A percentile compares a stretch with the other conserved stretches of the same genome.
Evolutionary conservation across 306 rosid genomes (phyloP).

Genomic region (Oemleria cerasiformis): DNA sequence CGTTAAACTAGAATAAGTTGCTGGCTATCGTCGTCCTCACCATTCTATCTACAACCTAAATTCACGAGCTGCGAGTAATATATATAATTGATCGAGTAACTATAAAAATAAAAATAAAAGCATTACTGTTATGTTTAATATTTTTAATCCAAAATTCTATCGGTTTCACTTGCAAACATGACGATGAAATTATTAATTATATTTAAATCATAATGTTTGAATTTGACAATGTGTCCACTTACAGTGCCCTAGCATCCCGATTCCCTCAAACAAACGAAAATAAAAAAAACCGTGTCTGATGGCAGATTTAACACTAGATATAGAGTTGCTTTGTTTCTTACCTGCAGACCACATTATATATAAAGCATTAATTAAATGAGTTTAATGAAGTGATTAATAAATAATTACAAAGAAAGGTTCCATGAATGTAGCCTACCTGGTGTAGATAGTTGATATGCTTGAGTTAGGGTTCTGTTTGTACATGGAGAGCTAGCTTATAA

Average conservation of each 20-base stretch:
- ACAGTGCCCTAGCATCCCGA: slow-evolving; percentile 54
- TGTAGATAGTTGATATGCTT: neutral
- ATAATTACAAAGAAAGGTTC: slow-evolving; percentile 11
- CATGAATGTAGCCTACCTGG: slow-evolving; percentile 11
- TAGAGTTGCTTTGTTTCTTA: slow-evolving; percentile 32
- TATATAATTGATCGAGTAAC: neutral
- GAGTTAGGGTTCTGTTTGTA: neutral
- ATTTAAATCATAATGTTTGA: slow-evolving; percentile 3
- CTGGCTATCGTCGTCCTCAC: slow-evolving; percentile 6
- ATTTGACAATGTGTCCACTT: slow-evolving; percentile 36
- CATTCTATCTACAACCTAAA: slow-evolving; percentile 32
- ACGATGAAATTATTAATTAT: neutral
- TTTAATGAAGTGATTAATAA: neutral
- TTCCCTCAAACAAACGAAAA: slow-evolving; percentile 18
- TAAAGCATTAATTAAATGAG: neutral
- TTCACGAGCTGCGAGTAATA: slow-evolving; percentile 44
- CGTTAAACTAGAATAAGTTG: slow-evolving; percentile 2
- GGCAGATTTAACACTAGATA: slow-evolving; percentile 38
- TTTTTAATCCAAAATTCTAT: slow-evolving; percentile 4
- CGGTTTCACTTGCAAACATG: slow-evolving; percentile 27
- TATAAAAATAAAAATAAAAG: too few relatives aligned
- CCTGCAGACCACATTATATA: slow-evolving; percentile 8
- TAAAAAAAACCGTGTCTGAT: slow-evolving; percentile 22
- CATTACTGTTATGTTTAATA: neutral
- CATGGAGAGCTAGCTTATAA: neutral